A percentile compares a stretch with the other conserved stretches of the same genome.
These are phyloP conservation scores for Lojkania enalia DNA, from an alignment of 2,329 filamentous ascomycete species.

Conservation along the genomic window DNA sequence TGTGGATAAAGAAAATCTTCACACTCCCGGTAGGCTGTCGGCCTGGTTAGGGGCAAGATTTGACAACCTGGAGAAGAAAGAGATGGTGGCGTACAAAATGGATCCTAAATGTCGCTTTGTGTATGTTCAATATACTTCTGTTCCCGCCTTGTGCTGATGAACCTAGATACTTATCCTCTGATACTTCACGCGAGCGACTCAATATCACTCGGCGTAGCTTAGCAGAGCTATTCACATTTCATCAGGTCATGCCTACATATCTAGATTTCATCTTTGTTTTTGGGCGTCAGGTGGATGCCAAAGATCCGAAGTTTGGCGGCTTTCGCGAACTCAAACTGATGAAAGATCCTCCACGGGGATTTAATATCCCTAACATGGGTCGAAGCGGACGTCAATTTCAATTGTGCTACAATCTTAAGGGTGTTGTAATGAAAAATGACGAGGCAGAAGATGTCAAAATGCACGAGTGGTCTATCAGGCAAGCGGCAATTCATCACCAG, in stretches of 20 bases:
- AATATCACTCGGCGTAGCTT: slow-evolving; percentile 22
- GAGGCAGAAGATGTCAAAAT: slow-evolving; percentile 13
- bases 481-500: slow-evolving; percentile 46
- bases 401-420: slow-evolving; percentile 44
- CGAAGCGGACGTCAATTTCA: slow-evolving; percentile 44
- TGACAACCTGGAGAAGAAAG: too few species aligned
- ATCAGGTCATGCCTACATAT: slow-evolving; percentile 49
- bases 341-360: slow-evolving; percentile 10
- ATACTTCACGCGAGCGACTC: slow-evolving; percentile 18
- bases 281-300: slow-evolving; percentile 33
- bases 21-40: too few species aligned
- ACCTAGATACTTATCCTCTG: slow-evolving; percentile 22
- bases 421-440: slow-evolving; percentile 19
- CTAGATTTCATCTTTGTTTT: slow-evolving; percentile 48
- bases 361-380: slow-evolving; percentile 24
- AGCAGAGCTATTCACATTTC: slow-evolving; percentile 25
- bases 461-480: slow-evolving; percentile 43
- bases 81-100: too few species aligned
- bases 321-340: slow-evolving; percentile 42
- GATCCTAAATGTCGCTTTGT: too few species aligned
- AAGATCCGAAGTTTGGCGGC: slow-evolving; percentile 42
- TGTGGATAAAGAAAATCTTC: too few species aligned
- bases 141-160: slow-evolving; percentile 1
- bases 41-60: too few species aligned
- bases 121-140: slow-evolving; percentile 24